Conservation (phyloP, 1,284 basidiomycete genomes). For the Naganishia sp. region DNA sequence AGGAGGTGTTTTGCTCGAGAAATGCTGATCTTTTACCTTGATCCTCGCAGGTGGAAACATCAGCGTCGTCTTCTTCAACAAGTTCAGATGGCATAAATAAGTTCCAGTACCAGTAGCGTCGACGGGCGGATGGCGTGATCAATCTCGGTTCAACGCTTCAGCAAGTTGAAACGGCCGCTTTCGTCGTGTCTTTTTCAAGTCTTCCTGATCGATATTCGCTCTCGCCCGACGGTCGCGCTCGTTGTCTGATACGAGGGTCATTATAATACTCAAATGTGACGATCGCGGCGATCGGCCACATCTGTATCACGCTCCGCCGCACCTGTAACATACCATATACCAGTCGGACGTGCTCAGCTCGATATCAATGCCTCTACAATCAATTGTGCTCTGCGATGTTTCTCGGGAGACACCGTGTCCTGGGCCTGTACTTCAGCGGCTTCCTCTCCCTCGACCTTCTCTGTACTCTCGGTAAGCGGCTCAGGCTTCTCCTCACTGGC, state of each 20-base stretch:
- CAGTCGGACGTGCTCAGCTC: neutral
- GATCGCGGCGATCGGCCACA: neutral
- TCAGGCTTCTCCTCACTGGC: constrained; percentile 1
- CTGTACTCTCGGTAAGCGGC: neutral
- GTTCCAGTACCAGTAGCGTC: neutral
- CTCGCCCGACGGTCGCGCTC: neutral
- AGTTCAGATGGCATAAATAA: constrained; percentile 27
- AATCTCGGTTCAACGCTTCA: no score
- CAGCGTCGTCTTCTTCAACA: constrained; percentile 20
- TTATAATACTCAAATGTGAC: neutral
- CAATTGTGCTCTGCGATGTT: constrained; percentile 21
- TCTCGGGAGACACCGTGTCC: constrained; percentile 13
- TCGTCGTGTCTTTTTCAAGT: neutral
- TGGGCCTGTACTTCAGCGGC: neutral
- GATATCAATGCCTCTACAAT: constrained; percentile 16
- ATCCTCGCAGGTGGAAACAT: constrained; percentile 9
- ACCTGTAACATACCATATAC: neutral
- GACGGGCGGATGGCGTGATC: neutral
- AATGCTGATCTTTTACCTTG: neutral
- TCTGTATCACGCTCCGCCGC: neutral
- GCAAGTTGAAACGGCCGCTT: no score
- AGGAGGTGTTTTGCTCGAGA: neutral
- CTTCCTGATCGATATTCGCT: neutral
- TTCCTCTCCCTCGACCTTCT: neutral
- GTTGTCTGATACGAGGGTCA: no score